Base-by-base conservation (phyloP, 2,329 filamentous ascomycete genomes). In the Scytalidium lignicola region DNA sequence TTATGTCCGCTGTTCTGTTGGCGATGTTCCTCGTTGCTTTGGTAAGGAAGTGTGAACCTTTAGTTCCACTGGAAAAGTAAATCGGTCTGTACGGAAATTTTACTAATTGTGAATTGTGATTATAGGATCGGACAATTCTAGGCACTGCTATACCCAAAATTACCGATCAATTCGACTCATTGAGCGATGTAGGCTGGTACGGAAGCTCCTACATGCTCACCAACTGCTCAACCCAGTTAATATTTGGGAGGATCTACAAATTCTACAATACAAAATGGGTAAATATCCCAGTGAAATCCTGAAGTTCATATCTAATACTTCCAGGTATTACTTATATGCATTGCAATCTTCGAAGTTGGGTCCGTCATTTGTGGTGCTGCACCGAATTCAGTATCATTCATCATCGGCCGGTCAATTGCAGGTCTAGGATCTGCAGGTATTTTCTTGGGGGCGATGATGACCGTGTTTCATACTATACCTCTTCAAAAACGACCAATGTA, bases 111-210 rank as follows among this genome's bases (percentile, higher is more conserved):
- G 6, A 22, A 43, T 5, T 5, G 7, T 43, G 5, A 17, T 13
- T 37, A 20, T 12, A 58, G 58, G 62, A 64, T 51, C 56, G 58
- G 51, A 61, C 52, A 37, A 61, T 63, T 23, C 48, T 59, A 29
- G 61, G 60, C 2, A 65, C 63, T 4, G 66, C 65, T 3, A 67
- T 68, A 32, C 67, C 67, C 3, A 61, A 62, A 22, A 69, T 70
- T 40, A 68, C 67, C 2, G 32, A 50, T 17, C 55, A 61, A n/a
- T 68, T 70, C 52, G 58, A 68, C 28, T 60, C 59, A n/a, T 56
- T 66, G 13, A 47, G 57, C 29, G 65, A 68, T 53, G 57, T 67
- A 5, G 60, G 61, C 13, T 68, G 65, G 65, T 68, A 68, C 53
- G 59, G 55, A 21, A 58, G 60, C 8, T 54, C 62, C 1, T 67